Percentiles rank a stretch among this genome's conserved stretches.
Conservation (phyloP, 176 grass and related monocot genomes). For the Lolium perenne region DNA sequence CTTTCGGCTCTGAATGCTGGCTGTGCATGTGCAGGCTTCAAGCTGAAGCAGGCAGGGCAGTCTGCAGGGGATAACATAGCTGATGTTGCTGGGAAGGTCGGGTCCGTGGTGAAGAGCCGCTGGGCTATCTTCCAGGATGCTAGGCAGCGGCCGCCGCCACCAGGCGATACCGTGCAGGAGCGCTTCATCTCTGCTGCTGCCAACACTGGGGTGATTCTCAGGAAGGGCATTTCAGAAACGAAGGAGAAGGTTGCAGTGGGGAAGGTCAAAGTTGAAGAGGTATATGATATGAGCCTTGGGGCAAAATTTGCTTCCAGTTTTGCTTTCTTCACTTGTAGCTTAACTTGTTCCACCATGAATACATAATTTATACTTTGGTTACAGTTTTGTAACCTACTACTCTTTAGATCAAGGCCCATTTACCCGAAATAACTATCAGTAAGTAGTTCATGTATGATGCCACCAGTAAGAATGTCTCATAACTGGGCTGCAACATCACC, state of each 20-base stretch:
- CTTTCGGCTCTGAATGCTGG: constrained; percentile 26
- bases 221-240: constrained; percentile 87
- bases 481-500: neutral
- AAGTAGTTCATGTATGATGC: constrained; percentile 1
- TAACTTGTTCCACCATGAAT: neutral
- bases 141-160: constrained; percentile 61
- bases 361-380: neutral
- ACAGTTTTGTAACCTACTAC: neutral
- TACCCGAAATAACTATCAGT: neutral
- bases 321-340: neutral
- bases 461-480: neutral
- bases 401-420: neutral
- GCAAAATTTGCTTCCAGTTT: neutral
- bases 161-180: constrained; percentile 80
- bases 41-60: constrained; percentile 86
- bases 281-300: constrained; percentile 25
- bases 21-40: constrained; percentile 55
- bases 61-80: constrained; percentile 84
- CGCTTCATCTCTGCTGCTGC: constrained; percentile 81
- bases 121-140: constrained; percentile 87
- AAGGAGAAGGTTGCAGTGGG: constrained; percentile 95
- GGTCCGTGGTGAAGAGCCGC: constrained; percentile 78
- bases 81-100: constrained; percentile 84
- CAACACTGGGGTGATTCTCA: constrained; percentile 79
- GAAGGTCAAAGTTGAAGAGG: constrained; percentile 99